phyloP scores from a whole-genome alignment of 73 alveolate species.

The Tetrahymena elliotti region DNA sequence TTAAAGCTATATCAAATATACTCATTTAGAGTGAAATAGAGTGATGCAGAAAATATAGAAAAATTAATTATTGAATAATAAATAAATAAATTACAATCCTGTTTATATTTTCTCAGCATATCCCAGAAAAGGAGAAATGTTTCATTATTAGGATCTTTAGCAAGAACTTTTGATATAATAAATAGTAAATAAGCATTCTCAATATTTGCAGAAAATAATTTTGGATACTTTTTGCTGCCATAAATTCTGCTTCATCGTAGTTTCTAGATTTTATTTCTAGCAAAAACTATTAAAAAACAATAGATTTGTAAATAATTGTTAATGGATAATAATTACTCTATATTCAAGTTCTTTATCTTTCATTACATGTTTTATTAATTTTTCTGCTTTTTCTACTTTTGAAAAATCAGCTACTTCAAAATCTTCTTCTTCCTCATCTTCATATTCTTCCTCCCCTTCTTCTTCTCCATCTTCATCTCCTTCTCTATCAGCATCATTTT shows the following conservation, averaged over 20 bases:
- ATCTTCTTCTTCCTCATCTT: slow-evolving; percentile 19
- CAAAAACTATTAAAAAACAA: neutral
- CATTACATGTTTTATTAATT: neutral
- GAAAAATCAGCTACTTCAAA: neutral
- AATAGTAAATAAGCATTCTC: neutral
- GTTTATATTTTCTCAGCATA: neutral
- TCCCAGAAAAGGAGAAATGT: neutral
- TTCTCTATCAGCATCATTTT: neutral
- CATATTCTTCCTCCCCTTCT: slow-evolving; percentile 6
- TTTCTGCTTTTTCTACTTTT: slow-evolving; percentile 7
- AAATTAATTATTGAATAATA: neutral
- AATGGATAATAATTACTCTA: neutral
- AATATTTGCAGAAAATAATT: neutral
- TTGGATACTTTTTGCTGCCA: neutral
- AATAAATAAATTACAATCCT: neutral
- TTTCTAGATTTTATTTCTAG: neutral
- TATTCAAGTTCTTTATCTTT: slow-evolving; percentile 5
- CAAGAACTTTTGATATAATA: neutral
- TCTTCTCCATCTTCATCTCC: slow-evolving; percentile 5
- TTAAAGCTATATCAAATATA: too few species aligned
- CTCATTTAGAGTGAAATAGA: too few species aligned
- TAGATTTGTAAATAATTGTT: neutral
- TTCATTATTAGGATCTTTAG: neutral
- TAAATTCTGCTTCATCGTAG: neutral
- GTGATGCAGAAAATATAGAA: neutral